Percentiles rank a stretch among this genome's conserved stretches.
These are phyloP conservation scores for Spathaspora arborariae DNA, from an alignment of 805 yeast genomes.

Conservation along the genomic window DNA sequence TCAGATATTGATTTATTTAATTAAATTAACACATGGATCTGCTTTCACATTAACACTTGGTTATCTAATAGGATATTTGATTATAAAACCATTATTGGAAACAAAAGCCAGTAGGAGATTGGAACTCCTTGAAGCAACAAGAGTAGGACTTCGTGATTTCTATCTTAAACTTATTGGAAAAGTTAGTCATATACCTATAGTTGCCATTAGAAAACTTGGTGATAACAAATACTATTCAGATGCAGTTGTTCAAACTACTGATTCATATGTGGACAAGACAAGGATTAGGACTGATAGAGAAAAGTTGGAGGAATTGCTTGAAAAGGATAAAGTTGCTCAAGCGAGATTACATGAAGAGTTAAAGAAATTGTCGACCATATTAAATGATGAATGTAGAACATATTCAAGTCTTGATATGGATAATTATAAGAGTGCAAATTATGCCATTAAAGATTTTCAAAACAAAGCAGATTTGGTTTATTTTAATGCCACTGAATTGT, in stretches of 20 bases:
- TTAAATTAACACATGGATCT: constrained; percentile 32
- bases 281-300: constrained; percentile 10
- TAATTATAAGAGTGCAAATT: constrained; percentile 27
- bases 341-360: constrained; percentile 20
- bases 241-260: constrained; percentile 35
- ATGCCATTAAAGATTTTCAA: constrained; percentile 31
- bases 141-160: constrained; percentile 31
- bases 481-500: constrained; percentile 30
- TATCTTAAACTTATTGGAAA: constrained; percentile 30
- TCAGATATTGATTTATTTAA: constrained; percentile 20
- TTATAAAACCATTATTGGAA: constrained; percentile 32
- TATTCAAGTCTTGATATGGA: constrained; percentile 27
- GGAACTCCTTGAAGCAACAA: constrained; percentile 30
- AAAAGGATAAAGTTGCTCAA: constrained; percentile 24
- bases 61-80: constrained; percentile 31
- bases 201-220: constrained; percentile 25
- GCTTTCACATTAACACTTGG: constrained; percentile 24
- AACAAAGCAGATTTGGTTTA: constrained; percentile 31
- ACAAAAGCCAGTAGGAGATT: constrained; percentile 23
- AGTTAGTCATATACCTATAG: constrained; percentile 38
- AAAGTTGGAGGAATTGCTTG: constrained; percentile 13
- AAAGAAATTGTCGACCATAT: constrained; percentile 15
- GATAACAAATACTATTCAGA: constrained; percentile 32
- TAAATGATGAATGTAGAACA: constrained; percentile 21
- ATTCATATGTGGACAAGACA: constrained; percentile 15